Evolutionary conservation across 495 filamentous ascomycete genomes (phyloP).

Genomic region (Astrothelium subdiscretum): DNA sequence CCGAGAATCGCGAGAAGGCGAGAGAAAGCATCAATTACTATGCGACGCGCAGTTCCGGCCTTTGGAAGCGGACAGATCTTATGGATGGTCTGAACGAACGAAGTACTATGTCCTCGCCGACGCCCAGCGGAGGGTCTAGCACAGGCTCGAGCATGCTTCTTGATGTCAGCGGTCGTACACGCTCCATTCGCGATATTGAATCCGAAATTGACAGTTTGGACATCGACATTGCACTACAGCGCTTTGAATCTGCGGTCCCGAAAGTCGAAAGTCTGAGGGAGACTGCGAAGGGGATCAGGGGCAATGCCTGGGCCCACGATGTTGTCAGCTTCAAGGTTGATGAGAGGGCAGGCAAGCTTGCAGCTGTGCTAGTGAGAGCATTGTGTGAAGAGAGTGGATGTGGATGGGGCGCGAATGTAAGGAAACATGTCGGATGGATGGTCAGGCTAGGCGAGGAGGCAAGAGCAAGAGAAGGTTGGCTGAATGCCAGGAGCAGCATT

Average conservation of each 20-base stretch:
- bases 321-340: constrained; percentile 83
- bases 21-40: constrained; percentile 77
- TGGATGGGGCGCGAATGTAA: not conserved
- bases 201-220: constrained; percentile 91
- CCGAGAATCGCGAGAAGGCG: constrained; percentile 63
- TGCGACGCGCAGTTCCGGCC: constrained; percentile 37
- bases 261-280: constrained; percentile 72
- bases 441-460: constrained; percentile 79
- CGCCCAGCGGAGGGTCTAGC: constrained; percentile 5
- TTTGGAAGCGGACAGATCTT: constrained; percentile 10
- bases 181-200: constrained; percentile 92
- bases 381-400: not conserved
- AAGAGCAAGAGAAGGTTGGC: constrained; percentile 73
- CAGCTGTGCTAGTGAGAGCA: constrained; percentile 27
- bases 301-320: constrained; percentile 74
- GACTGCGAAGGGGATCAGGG: constrained; percentile 66
- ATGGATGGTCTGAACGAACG: constrained; percentile 51
- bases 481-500: constrained; percentile 61
- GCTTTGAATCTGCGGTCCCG: constrained; percentile 72
- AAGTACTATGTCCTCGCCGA: constrained; percentile 49
- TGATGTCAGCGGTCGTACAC: constrained; percentile 91
- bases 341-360: constrained; percentile 70
- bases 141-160: constrained; percentile 55
- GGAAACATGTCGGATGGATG: constrained; percentile 66
- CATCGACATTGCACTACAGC: constrained; percentile 85